Conservation (phyloP, 2,329 filamentous ascomycete species). For the Seiridium unicorne region DNA sequence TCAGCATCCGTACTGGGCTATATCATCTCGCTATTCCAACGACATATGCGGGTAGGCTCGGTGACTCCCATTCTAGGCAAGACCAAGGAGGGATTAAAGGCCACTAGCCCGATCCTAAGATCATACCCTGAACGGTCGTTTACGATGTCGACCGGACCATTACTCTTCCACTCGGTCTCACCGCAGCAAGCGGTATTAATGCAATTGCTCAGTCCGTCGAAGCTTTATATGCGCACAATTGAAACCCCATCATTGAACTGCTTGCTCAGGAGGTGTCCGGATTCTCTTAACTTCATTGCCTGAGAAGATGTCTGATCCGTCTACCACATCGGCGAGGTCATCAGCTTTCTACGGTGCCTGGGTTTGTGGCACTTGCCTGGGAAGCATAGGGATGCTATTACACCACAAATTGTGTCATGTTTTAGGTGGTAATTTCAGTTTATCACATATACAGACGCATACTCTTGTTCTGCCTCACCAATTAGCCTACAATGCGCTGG, state of each 20-base stretch:
- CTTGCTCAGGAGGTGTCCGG: slow-evolving; percentile 58
- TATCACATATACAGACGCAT: slow-evolving; percentile 66
- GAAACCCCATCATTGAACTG: slow-evolving; percentile 58
- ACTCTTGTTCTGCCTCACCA: slow-evolving; percentile 62
- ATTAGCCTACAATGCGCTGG: slow-evolving; percentile 60
- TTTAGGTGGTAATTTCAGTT: slow-evolving; percentile 60
- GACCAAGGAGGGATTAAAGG: slow-evolving; percentile 56
- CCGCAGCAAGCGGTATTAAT: slow-evolving; percentile 60
- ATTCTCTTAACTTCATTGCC: slow-evolving; percentile 51
- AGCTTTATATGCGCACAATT: slow-evolving; percentile 60
- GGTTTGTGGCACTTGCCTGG: slow-evolving; percentile 61
- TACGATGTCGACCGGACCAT: slow-evolving; percentile 65
- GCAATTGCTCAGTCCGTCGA: slow-evolving; percentile 67
- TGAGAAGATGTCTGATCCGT: slow-evolving; percentile 44
- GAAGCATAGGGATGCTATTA: slow-evolving; percentile 59
- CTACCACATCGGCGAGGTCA: slow-evolving; percentile 43
- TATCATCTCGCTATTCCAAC: slow-evolving; percentile 59
- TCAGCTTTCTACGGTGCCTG: slow-evolving; percentile 65
- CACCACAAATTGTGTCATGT: slow-evolving; percentile 70
- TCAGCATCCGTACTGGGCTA: slow-evolving; percentile 52
- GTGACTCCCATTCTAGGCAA: slow-evolving; percentile 66
- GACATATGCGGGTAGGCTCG: slow-evolving; percentile 60
- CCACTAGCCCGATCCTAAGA: slow-evolving; percentile 55
- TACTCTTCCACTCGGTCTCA: slow-evolving; percentile 52
- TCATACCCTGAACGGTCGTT: slow-evolving; percentile 59